Percentiles rank a stretch among this genome's conserved stretches.
Evolutionary conservation across 805 yeast genomes (phyloP).

Genomic region (Candida pini): DNA sequence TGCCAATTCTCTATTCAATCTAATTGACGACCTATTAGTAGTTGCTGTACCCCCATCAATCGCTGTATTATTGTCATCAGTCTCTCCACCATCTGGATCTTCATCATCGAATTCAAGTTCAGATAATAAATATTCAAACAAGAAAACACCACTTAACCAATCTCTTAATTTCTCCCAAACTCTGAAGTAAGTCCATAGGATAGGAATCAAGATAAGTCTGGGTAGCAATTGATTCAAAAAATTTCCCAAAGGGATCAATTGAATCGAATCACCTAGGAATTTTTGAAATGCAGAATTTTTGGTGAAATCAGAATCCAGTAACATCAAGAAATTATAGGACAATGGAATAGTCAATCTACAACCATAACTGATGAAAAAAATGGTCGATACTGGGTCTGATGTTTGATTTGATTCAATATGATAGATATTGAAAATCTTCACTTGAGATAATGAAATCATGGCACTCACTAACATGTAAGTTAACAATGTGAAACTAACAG

Average conservation of each 20-base stretch:
- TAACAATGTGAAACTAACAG: conserved; percentile 41
- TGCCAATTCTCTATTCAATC: conserved; percentile 17
- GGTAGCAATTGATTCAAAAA: conserved; percentile 73
- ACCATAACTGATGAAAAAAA: conserved; percentile 75
- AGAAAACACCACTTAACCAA: conserved; percentile 23
- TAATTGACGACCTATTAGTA: conserved; percentile 4
- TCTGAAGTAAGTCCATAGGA: conserved; percentile 55
- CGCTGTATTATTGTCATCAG: conserved; percentile 10
- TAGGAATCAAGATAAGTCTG: conserved; percentile 65
- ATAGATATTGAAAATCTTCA: conserved; percentile 70
- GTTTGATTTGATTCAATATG: conserved; percentile 60
- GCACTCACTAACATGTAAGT: conserved; percentile 68
- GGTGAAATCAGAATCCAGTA: conserved; percentile 37
- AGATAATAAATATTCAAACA: conserved; percentile 27
- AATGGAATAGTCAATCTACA: conserved; percentile 80
- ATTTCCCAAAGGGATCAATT: conserved; percentile 68
- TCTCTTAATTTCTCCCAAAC: conserved; percentile 57
- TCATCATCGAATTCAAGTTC: conserved; percentile 27
- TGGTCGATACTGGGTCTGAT: conserved; percentile 68
- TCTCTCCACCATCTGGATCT: neutral
- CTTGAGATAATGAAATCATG: conserved; percentile 56
- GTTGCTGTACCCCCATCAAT: conserved; percentile 4
- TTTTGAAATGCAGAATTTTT: conserved; percentile 51
- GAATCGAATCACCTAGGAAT: conserved; percentile 71
- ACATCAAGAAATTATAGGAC: conserved; percentile 69